Evolutionary conservation across 768 basidiomycete species (phyloP), one percentile per base, ranked within the genome.

Genomic region (Russula compacta): DNA sequence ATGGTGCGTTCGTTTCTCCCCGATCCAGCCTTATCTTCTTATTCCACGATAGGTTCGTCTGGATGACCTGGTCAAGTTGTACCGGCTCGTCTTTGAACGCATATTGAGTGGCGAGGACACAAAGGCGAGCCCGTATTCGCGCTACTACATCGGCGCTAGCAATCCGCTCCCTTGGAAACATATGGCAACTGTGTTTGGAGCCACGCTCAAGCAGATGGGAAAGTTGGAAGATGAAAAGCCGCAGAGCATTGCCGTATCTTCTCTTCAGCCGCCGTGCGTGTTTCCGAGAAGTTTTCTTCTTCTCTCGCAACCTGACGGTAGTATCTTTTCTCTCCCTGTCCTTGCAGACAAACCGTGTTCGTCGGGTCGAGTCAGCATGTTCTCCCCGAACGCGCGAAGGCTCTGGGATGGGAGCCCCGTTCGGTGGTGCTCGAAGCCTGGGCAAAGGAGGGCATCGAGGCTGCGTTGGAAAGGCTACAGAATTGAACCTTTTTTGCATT

Each of bases 41-140:
- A n/a, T n/a, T n/a, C n/a, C n/a, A n/a, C n/a, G n/a, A 21, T 51
- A 64, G 63, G 36, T 64, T 2, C 40, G 9, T 15, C 46, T 60
- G 39, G 62, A 60, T 12, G 62, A 63, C 42, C 21, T 55, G 12
- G 53, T 60, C 38, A 40, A 44, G 17, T 51, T 60, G 35, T 63
- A 42, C n/a, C 14, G 38, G 21, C 47, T 53, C n/a, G 36, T 63
- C 52, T 60, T 63, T 53, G 53, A 14, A n/a, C 59, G 19, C 17
- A 35, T 54, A 8, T 11, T 53, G 32, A 55, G 47, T 11, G n/a
- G 35, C 2, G 43, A 2, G 10, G 53, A 50, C 14, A 40, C 53
- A 21, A 40, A 61, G 19, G 54, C 44, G 33, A 64, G 62, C 53
- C 59, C 63, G 24, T 60, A 64, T 42, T 53, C 59, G 29, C 54